Conservation (phyloP, 192 early-diverging fungal species). For the Chytriomyces sp. region DNA sequence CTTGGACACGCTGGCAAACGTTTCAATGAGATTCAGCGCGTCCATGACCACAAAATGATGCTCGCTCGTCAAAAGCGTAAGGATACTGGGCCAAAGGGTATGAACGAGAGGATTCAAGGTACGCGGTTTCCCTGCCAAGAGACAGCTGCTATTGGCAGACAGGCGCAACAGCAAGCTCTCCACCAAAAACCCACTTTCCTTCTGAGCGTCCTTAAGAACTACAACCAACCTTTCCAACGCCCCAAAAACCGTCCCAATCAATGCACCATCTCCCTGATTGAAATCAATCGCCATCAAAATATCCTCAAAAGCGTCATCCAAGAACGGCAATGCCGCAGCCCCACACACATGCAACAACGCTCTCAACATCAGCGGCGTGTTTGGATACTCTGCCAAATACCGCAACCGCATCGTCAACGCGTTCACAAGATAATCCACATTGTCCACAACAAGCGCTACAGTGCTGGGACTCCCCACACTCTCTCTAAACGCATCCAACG, state of each 20-base stretch:
- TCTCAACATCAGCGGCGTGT: slow-evolving; percentile 38
- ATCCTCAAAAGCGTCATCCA: slow-evolving; percentile 48
- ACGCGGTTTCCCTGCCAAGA: slow-evolving; percentile 11
- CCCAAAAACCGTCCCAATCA: slow-evolving; percentile 34
- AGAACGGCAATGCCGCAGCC: slow-evolving; percentile 35
- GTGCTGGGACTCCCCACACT: not conserved
- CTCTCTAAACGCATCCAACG: not conserved
- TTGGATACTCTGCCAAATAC: slow-evolving; percentile 37
- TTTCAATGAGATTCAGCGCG: slow-evolving; percentile 32
- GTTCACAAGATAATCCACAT: slow-evolving; percentile 54
- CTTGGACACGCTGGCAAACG: slow-evolving; percentile 12
- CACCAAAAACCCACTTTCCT: not conserved
- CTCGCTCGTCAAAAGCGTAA: slow-evolving; percentile 26
- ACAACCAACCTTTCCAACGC: slow-evolving; percentile 29
- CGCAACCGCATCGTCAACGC: slow-evolving; percentile 35
- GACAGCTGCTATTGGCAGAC: slow-evolving; percentile 1
- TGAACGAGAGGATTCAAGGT: slow-evolving; percentile 46
- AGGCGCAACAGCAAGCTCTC: slow-evolving; percentile 21
- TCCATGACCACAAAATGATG: slow-evolving; percentile 46
- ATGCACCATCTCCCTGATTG: slow-evolving; percentile 13
- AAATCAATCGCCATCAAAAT: slow-evolving; percentile 43
- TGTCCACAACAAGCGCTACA: slow-evolving; percentile 37
- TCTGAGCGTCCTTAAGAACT: not conserved
- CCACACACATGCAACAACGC: slow-evolving; percentile 40
- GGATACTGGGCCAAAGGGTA: slow-evolving; percentile 41